A percentile compares a stretch with the other conserved stretches of the same genome.
phyloP scores from a whole-genome alignment of 2,329 filamentous ascomycete genomes.

The Ceratocystis lukuohia region DNA sequence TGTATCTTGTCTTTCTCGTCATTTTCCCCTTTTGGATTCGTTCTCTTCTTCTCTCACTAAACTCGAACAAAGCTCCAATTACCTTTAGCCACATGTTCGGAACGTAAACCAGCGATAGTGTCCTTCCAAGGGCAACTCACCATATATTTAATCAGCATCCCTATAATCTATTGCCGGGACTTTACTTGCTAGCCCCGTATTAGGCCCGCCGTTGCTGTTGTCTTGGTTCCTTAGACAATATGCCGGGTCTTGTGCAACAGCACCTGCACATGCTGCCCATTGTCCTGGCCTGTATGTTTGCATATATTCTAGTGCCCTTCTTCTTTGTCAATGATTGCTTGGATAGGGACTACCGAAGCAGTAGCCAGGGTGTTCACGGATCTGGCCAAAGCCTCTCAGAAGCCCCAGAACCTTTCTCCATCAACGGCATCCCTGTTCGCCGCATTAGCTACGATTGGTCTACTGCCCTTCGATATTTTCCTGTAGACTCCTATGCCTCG shows the following conservation, averaged over 20 bases:
- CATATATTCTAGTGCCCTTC: constrained; percentile 14
- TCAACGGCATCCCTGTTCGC: constrained; percentile 21
- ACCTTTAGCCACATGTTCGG: neutral
- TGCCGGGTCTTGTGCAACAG: constrained; percentile 6
- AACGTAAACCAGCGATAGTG: neutral
- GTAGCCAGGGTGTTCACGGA: neutral
- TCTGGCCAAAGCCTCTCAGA: neutral
- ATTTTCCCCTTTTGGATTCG: neutral
- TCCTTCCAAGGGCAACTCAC: neutral
- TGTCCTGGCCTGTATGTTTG: constrained; percentile 8
- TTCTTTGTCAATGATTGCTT: constrained; percentile 7
- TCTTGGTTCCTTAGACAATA: neutral
- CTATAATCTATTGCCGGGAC: neutral
- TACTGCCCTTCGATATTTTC: constrained; percentile 23
- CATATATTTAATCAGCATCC: neutral
- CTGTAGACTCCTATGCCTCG: constrained; percentile 26
- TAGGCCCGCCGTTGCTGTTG: neutral
- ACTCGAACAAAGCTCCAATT: neutral
- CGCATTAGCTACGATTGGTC: constrained; percentile 27
- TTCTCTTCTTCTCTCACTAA: neutral
- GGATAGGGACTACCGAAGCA: neutral
- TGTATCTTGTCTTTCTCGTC: neutral
- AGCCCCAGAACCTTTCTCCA: neutral
- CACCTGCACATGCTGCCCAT: constrained; percentile 12
- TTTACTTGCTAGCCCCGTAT: neutral